A percentile compares a stretch with the other conserved stretches of the same genome.
phyloP scores from a whole-genome alignment of 2,329 filamentous ascomycete genomes.

The Hymenoscyphus fraxineus region DNA sequence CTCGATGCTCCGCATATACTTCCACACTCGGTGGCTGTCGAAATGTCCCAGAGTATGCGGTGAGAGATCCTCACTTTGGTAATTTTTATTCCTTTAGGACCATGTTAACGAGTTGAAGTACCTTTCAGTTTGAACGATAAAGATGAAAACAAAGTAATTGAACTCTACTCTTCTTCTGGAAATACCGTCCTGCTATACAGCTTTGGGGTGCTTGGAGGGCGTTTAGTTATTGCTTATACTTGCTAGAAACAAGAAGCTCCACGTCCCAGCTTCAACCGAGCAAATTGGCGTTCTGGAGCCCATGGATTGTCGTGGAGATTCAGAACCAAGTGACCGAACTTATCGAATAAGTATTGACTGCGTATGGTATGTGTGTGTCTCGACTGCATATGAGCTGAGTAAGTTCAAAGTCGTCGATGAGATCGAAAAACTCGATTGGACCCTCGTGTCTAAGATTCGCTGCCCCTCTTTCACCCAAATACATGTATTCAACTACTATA shows the following conservation, averaged over 20 bases:
- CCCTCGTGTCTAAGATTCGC: neutral
- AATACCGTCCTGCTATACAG: neutral
- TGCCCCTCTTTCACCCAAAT: neutral
- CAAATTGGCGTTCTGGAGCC: neutral
- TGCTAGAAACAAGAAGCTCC: neutral
- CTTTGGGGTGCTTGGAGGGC: neutral
- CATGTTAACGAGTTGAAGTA: neutral
- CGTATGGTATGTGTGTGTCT: neutral
- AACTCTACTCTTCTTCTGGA: neutral
- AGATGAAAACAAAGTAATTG: neutral
- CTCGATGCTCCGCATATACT: neutral
- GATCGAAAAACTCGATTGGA: neutral
- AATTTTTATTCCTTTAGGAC: neutral
- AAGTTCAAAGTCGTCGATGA: neutral
- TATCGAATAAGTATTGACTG: neutral
- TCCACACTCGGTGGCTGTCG: neutral
- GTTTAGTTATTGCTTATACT: neutral
- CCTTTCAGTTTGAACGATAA: neutral
- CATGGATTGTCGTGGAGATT: neutral
- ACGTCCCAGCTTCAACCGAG: neutral
- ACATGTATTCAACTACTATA: neutral
- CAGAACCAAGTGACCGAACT: neutral
- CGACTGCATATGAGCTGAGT: slow-evolving; percentile 1
- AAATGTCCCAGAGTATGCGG: neutral
- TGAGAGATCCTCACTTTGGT: neutral